These are phyloP conservation scores for Limtongozyma cylindracea DNA, from an alignment of 805 yeast species.

Conservation along the genomic window DNA sequence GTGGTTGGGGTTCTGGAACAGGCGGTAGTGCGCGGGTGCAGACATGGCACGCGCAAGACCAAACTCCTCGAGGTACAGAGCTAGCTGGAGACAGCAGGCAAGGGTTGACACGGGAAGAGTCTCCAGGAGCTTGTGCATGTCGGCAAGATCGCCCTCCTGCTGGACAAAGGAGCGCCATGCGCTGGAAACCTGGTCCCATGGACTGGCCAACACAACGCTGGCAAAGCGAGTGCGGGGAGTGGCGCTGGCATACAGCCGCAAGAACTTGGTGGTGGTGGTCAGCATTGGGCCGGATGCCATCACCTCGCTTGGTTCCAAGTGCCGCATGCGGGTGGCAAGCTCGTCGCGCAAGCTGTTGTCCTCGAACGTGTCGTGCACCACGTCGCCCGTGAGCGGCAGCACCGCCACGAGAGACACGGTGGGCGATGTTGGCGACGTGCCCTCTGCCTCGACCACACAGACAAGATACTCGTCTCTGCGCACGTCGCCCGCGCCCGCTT, in stretches of 20 bases:
- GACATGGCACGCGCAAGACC: constrained; percentile 28
- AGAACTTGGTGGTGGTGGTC: too few relatives aligned
- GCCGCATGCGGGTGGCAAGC: constrained; percentile 48
- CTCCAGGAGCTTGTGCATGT: too few relatives aligned
- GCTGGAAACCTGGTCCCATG: too few relatives aligned
- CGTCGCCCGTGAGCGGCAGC: constrained; percentile 52
- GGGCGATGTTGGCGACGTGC: too few relatives aligned
- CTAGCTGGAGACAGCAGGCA: too few relatives aligned
- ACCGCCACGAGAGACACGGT: constrained; percentile 39
- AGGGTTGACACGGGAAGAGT: too few relatives aligned
- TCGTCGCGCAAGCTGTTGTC: constrained; percentile 34
- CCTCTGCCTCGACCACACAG: constrained; percentile 9
- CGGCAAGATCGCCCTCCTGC: too few relatives aligned
- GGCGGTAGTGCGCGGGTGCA: constrained; percentile 20
- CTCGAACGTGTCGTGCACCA: constrained; percentile 41
- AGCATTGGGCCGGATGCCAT: constrained; percentile 13
- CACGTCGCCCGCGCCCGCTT: constrained; percentile 4
- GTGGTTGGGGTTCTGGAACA: constrained; percentile 24
- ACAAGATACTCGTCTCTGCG: constrained; percentile 11
- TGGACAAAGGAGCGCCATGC: too few relatives aligned
- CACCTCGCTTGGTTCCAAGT: constrained; percentile 59
- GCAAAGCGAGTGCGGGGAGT: too few relatives aligned
- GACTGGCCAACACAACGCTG: too few relatives aligned
- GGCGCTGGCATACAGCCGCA: too few relatives aligned
- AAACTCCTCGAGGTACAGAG: constrained; percentile 35